These are phyloP conservation scores for Silene latifolia DNA, from an alignment of 148 eudicot species.

Conservation along the genomic window DNA sequence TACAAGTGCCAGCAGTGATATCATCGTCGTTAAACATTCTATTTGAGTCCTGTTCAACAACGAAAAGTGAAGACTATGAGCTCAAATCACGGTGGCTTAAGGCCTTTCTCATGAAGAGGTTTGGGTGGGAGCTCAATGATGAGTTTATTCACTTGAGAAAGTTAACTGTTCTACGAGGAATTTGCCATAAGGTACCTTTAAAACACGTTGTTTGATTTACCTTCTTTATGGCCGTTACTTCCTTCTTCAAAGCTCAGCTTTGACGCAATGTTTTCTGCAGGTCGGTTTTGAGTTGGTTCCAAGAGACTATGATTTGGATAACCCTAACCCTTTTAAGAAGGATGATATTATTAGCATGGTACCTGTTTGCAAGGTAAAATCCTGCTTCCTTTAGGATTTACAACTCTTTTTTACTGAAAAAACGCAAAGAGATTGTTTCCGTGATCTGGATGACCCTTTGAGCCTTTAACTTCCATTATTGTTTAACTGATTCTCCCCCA, in stretches of 20 bases:
- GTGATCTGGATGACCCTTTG: too few species aligned
- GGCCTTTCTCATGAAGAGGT: constrained; percentile 61
- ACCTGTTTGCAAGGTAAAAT: constrained; percentile 83
- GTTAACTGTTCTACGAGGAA: constrained; percentile 80
- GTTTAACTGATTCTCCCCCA: background rate
- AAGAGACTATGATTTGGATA: constrained; percentile 82
- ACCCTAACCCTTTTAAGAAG: constrained; percentile 66
- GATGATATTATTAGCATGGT: constrained; percentile 85
- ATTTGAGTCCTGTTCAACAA: constrained; percentile 45
- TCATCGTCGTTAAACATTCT: constrained; percentile 75
- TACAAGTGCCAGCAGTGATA: constrained; percentile 62
- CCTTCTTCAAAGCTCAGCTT: background rate
- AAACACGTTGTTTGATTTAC: constrained; percentile 12
- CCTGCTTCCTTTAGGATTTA: constrained; percentile 7
- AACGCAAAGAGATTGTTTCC: too few species aligned
- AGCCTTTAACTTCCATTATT: background rate
- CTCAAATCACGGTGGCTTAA: constrained; percentile 71
- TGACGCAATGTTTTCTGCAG: constrained; percentile 27
- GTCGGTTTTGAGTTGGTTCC: constrained; percentile 95
- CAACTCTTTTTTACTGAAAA: too few species aligned
- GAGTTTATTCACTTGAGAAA: constrained; percentile 77
- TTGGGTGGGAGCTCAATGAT: constrained; percentile 72
- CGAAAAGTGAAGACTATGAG: constrained; percentile 33
- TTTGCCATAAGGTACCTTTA: constrained; percentile 73
- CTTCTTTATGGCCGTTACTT: background rate